Evolutionary conservation across 495 filamentous ascomycete species (phyloP).

Genomic region (Penicillium paxilli): DNA sequence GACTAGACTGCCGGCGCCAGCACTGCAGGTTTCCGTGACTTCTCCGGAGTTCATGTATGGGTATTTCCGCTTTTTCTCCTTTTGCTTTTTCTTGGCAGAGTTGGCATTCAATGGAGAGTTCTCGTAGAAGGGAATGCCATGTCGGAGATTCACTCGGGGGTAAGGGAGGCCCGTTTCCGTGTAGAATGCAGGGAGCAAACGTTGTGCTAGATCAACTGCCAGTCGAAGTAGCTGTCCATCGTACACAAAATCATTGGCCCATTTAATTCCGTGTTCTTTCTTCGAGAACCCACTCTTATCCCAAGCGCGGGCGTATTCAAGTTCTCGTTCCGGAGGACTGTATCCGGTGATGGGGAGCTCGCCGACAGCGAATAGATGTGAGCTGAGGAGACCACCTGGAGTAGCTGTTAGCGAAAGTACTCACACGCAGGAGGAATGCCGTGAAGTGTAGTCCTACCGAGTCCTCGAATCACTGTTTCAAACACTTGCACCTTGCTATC

Average conservation of each 20-base stretch:
- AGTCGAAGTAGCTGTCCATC: slow-evolving; percentile 86
- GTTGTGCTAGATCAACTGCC: slow-evolving; percentile 77
- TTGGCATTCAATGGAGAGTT: slow-evolving; percentile 69
- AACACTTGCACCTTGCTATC: slow-evolving; percentile 99
- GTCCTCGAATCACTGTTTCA: slow-evolving; percentile 91
- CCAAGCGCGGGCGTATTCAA: slow-evolving; percentile 40
- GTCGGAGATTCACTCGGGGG: slow-evolving; percentile 87
- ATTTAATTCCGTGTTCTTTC: slow-evolving; percentile 57
- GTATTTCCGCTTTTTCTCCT: slow-evolving; percentile 13
- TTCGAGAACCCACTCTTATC: slow-evolving; percentile 31
- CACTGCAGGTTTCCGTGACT: slow-evolving; percentile 94
- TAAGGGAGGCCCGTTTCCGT: slow-evolving; percentile 90
- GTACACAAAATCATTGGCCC: slow-evolving; percentile 80
- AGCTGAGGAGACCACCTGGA: slow-evolving; percentile 77
- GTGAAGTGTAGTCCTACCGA: slow-evolving; percentile 53
- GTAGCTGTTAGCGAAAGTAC: slow-evolving; percentile 4
- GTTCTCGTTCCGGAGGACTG: slow-evolving; percentile 43
- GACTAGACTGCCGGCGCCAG: slow-evolving; percentile 90
- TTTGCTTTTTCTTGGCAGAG: neutral
- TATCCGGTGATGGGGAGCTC: slow-evolving; percentile 85
- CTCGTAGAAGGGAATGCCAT: slow-evolving; percentile 86
- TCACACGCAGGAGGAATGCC: neutral
- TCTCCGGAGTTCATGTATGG: slow-evolving; percentile 48
- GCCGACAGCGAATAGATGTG: slow-evolving; percentile 89
- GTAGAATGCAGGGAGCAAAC: slow-evolving; percentile 87